Evolutionary conservation across 495 filamentous ascomycete species (phyloP).

Genomic region (Penicillium atrosanguineum): DNA sequence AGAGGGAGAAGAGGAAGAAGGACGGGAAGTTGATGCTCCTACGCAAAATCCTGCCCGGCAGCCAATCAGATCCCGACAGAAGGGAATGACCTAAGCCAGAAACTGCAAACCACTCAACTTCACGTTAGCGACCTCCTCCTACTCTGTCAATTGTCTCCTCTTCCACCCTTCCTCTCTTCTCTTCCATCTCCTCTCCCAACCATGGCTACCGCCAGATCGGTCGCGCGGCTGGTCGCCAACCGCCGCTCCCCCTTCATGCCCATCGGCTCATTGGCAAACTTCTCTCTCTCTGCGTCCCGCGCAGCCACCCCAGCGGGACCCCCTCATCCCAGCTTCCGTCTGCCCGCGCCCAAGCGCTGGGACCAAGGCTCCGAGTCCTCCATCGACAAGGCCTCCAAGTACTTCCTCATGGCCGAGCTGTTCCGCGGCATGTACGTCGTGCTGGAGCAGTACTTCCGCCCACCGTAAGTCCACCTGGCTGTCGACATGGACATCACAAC

Average conservation of each 20-base stretch:
- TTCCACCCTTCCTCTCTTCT: constrained; percentile 23
- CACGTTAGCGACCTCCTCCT: constrained; percentile 14
- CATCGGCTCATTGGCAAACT: constrained; percentile 52
- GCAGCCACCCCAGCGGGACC: constrained; percentile 72
- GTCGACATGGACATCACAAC: neutral
- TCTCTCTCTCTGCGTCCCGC: constrained; percentile 59
- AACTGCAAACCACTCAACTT: constrained; percentile 33
- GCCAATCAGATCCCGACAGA: constrained; percentile 46
- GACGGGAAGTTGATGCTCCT: constrained; percentile 27
- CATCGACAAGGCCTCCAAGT: constrained; percentile 80
- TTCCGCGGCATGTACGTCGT: constrained; percentile 95
- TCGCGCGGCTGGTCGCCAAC: constrained; percentile 51
- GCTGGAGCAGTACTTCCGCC: constrained; percentile 96
- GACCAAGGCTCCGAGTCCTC: constrained; percentile 67
- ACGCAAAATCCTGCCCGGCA: constrained; percentile 41
- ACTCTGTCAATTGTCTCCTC: constrained; percentile 15
- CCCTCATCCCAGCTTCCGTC: constrained; percentile 73
- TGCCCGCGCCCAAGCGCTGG: constrained; percentile 65
- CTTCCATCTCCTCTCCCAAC: constrained; percentile 20
- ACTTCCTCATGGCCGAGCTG: constrained; percentile 94
- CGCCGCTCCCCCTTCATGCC: constrained; percentile 44
- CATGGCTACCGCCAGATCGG: constrained; percentile 54
- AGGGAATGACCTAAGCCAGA: constrained; percentile 49
- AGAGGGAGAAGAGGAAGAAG: constrained; percentile 21
- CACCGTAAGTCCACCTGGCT: constrained; percentile 68